These are phyloP conservation scores for Schizophyllum commune DNA, from an alignment of 1,284 basidiomycete genomes.

Conservation along the genomic window DNA sequence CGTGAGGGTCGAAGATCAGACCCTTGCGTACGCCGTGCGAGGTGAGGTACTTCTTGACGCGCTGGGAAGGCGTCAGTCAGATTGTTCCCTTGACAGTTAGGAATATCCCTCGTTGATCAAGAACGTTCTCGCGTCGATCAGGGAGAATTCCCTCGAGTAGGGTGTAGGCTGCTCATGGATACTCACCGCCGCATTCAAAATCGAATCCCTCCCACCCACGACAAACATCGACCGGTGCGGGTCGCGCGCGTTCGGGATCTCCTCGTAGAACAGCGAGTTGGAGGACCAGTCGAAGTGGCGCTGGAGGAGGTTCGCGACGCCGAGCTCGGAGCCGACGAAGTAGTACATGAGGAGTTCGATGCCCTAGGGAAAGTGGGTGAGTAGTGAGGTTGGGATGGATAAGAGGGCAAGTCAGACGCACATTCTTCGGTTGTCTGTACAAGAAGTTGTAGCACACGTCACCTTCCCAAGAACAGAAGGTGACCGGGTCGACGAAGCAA, in stretches of 20 bases:
- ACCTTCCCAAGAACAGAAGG: slow-evolving; percentile 88
- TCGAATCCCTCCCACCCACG: slow-evolving; percentile 74
- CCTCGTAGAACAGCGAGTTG: slow-evolving; percentile 86
- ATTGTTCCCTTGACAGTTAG: background rate
- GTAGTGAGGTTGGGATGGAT: background rate
- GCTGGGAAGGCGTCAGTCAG: slow-evolving; percentile 29
- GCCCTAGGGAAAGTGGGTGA: slow-evolving; percentile 36
- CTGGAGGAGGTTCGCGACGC: slow-evolving; percentile 78
- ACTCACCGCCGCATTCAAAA: slow-evolving; percentile 64
- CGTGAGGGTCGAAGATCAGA: slow-evolving; percentile 62
- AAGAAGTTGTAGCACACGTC: slow-evolving; percentile 88
- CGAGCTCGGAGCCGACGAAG: slow-evolving; percentile 80
- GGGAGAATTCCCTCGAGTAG: too few relatives aligned
- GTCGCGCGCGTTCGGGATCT: slow-evolving; percentile 73
- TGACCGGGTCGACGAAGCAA: slow-evolving; percentile 85
- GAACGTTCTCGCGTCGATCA: too few relatives aligned
- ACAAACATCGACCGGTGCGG: slow-evolving; percentile 58
- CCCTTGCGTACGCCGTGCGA: slow-evolving; percentile 70
- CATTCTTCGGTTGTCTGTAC: slow-evolving; percentile 59
- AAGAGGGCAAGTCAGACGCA: slow-evolving; percentile 21
- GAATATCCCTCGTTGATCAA: too few relatives aligned
- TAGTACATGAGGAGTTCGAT: slow-evolving; percentile 78
- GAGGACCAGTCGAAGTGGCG: slow-evolving; percentile 81
- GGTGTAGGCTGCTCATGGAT: too few relatives aligned
- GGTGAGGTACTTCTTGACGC: slow-evolving; percentile 65